Percentiles rank a stretch among this genome's conserved stretches.
Conservation (phyloP, 2,329 filamentous ascomycete species). For the Penicillium polonicum region DNA sequence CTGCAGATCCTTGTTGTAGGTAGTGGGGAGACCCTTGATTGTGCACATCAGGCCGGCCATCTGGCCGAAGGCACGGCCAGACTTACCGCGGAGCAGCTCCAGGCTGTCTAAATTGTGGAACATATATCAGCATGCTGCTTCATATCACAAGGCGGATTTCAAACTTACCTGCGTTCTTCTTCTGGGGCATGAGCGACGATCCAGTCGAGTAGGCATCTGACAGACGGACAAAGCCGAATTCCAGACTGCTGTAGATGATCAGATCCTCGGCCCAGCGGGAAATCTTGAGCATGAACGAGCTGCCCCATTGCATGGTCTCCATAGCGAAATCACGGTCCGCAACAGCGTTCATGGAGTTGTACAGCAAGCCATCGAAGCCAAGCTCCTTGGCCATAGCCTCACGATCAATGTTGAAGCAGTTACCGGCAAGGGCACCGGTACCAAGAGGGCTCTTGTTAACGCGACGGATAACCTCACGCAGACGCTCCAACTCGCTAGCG, state of each 20-base stretch:
- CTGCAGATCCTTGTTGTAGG: constrained; percentile 92
- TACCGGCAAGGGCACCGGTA: constrained; percentile 75
- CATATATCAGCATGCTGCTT: background rate
- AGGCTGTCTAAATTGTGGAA: constrained; percentile 57
- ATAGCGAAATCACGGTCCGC: constrained; percentile 79
- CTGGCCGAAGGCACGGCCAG: constrained; percentile 73
- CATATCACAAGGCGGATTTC: background rate
- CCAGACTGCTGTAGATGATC: constrained; percentile 74
- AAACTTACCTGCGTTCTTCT: constrained; percentile 63
- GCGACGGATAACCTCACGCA: constrained; percentile 69
- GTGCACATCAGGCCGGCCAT: constrained; percentile 79
- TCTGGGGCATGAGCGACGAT: constrained; percentile 76
- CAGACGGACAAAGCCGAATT: constrained; percentile 73
- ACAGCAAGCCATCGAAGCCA: constrained; percentile 71
- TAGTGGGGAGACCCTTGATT: constrained; percentile 71
- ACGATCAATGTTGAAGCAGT: constrained; percentile 79
- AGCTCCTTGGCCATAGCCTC: constrained; percentile 75
- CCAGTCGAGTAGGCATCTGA: constrained; percentile 80
- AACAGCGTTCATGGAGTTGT: constrained; percentile 75
- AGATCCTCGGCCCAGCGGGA: constrained; percentile 81
- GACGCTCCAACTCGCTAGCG: constrained; percentile 69
- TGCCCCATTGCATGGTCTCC: constrained; percentile 77
- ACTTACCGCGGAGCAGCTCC: constrained; percentile 74
- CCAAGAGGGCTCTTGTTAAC: constrained; percentile 72
- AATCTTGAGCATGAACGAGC: constrained; percentile 75